Conservation (phyloP, 1,284 basidiomycete species). For the Leucoagaricus sp. region DNA sequence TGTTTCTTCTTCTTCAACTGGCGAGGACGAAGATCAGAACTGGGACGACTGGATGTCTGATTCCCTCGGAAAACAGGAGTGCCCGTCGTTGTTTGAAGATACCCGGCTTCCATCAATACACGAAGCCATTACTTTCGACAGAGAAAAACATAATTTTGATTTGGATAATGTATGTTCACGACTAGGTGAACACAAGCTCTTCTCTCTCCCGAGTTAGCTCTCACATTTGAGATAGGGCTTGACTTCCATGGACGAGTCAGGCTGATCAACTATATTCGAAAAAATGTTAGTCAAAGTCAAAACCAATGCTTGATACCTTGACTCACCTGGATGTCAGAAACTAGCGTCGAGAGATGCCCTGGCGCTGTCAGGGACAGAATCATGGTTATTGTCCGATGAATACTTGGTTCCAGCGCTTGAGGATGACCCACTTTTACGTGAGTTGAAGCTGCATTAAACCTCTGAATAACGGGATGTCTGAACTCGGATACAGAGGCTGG, state of each 20-base stretch:
- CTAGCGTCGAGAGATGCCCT: conserved; percentile 44
- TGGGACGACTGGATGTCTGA: conserved; percentile 86
- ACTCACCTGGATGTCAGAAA: conserved; percentile 44
- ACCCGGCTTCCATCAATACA: conserved; percentile 59
- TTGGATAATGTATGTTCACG: conserved; percentile 49
- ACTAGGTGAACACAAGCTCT: conserved; percentile 47
- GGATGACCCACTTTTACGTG: conserved; percentile 89
- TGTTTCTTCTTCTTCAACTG: conserved; percentile 30
- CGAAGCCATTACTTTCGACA: conserved; percentile 70
- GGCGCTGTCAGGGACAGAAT: conserved; percentile 55
- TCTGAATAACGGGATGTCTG: conserved; percentile 2
- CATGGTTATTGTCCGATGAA: conserved; percentile 71
- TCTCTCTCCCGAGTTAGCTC: neutral
- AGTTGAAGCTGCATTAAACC: conserved; percentile 29
- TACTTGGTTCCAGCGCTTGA: conserved; percentile 79
- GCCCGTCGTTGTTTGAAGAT: conserved; percentile 83
- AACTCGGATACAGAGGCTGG: conserved; percentile 30
- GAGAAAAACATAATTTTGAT: conserved; percentile 60
- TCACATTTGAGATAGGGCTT: conserved; percentile 39
- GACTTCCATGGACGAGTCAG: conserved; percentile 74
- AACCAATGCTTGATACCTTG: conserved; percentile 8
- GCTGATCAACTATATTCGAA: conserved; percentile 86
- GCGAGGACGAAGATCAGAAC: conserved; percentile 63
- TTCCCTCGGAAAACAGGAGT: conserved; percentile 53
- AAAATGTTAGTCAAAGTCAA: conserved; percentile 38